Conservation (phyloP, 2,329 filamentous ascomycete genomes). For the Elsinoe fawcettii region DNA sequence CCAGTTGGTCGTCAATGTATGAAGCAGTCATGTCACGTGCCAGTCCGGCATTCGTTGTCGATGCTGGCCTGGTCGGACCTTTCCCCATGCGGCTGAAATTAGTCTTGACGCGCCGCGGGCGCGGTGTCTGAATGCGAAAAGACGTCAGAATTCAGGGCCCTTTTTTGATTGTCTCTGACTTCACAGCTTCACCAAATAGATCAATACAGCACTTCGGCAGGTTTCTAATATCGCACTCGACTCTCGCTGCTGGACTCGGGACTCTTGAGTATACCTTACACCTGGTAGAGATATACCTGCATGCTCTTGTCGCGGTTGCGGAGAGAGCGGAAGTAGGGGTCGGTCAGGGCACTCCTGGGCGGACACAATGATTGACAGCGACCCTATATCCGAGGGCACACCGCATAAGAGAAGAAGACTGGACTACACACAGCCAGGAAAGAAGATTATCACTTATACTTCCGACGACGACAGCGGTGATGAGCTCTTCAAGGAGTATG, state of each 20-base stretch:
- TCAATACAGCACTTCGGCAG: background rate
- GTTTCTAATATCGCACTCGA: background rate
- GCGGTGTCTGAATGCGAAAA: background rate
- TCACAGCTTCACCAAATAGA: background rate
- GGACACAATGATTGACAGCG: conserved; percentile 22
- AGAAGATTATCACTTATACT: conserved; percentile 25
- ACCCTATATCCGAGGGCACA: conserved; percentile 29
- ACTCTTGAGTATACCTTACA: background rate
- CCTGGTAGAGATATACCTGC: background rate
- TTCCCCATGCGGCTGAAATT: conserved; percentile 13
- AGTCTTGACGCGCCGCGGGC: conserved; percentile 11
- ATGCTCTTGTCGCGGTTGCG: background rate
- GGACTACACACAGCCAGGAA: conserved; percentile 23
- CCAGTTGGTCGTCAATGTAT: background rate
- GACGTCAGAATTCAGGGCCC: conserved; percentile 13
- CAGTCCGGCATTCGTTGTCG: background rate
- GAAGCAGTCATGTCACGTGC: background rate
- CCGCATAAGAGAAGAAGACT: conserved; percentile 30
- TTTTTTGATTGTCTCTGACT: background rate
- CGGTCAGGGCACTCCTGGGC: background rate
- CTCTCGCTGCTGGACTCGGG: background rate
- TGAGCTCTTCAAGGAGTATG: conserved; percentile 43
- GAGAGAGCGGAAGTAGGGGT: background rate
- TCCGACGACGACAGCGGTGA: conserved; percentile 41
- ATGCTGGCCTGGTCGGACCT: background rate